phyloP scores from a whole-genome alignment of 495 filamentous ascomycete genomes.

The Penicillium taxi region DNA sequence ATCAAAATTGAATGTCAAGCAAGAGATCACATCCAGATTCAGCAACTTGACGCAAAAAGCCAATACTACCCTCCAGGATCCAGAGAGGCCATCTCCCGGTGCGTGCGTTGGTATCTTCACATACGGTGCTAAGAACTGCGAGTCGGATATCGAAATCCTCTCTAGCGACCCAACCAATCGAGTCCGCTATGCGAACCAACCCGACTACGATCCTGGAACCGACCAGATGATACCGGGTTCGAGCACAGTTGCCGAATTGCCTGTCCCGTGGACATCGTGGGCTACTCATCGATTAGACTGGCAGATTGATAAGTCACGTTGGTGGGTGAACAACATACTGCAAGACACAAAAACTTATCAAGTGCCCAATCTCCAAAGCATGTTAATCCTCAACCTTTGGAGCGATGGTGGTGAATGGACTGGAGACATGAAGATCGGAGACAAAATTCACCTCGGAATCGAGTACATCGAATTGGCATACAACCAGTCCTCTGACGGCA shows the following conservation, averaged over 20 bases:
- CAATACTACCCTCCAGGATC: background rate
- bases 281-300: conserved; percentile 68
- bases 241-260: conserved; percentile 23
- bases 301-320: conserved; percentile 50
- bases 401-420: conserved; percentile 67
- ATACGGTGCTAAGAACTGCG: conserved; percentile 52
- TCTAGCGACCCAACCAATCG: conserved; percentile 48
- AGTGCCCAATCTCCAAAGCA: conserved; percentile 50
- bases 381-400: conserved; percentile 67
- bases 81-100: conserved; percentile 21
- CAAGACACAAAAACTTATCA: conserved; percentile 54
- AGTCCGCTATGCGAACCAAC: conserved; percentile 71
- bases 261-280: conserved; percentile 55
- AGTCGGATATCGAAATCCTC: conserved; percentile 72
- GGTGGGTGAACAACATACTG: conserved; percentile 56
- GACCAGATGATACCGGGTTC: conserved; percentile 31
- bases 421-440: conserved; percentile 56
- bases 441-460: conserved; percentile 57
- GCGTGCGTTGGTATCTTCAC: conserved; percentile 69
- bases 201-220: conserved; percentile 37
- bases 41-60: background rate
- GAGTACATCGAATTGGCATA: conserved; percentile 70
- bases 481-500: conserved; percentile 36
- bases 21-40: background rate
- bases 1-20: conserved; percentile 2